These are phyloP conservation scores for Myriosclerotinia duriaeana DNA, from an alignment of 2,329 filamentous ascomycete species.

Conservation along the genomic window DNA sequence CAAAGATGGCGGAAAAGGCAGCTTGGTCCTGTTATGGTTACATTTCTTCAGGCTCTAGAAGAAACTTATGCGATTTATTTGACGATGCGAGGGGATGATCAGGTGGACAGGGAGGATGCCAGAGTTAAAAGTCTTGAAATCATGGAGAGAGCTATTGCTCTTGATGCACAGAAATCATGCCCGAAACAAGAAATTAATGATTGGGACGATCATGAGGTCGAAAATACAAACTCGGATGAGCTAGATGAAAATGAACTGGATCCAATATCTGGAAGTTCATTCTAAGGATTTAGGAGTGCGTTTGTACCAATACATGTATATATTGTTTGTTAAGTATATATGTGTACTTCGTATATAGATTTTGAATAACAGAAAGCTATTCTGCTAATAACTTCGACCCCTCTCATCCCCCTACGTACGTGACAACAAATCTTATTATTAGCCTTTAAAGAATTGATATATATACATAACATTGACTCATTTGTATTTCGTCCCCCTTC, in stretches of 20 bases:
- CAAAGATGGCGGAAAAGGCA: neutral
- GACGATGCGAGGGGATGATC: conserved; percentile 25
- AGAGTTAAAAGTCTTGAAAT: conserved; percentile 33
- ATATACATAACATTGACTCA: too few species aligned
- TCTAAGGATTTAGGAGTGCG: neutral
- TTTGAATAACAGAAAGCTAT: conserved; percentile 8
- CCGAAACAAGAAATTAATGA: neutral
- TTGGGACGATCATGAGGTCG: neutral
- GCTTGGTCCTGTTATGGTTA: neutral
- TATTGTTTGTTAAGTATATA: neutral
- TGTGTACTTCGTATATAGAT: conserved; percentile 10
- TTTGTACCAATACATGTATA: conserved; percentile 1
- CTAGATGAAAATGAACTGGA: neutral
- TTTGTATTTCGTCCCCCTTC: neutral
- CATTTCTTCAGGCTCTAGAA: conserved; percentile 26
- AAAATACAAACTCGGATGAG: neutral
- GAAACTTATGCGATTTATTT: conserved; percentile 24
- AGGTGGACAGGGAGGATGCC: conserved; percentile 24
- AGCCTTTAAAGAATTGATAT: neutral
- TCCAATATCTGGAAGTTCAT: neutral
- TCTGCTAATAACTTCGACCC: neutral
- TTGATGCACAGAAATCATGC: conserved; percentile 23
- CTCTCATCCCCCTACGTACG: neutral
- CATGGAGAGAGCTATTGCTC: conserved; percentile 34
- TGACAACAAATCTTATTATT: neutral